Evolutionary conservation across 768 basidiomycete species (phyloP), one percentile per base, ranked within the genome.

Genomic region (Sistotremastrum niveocremeum): DNA sequence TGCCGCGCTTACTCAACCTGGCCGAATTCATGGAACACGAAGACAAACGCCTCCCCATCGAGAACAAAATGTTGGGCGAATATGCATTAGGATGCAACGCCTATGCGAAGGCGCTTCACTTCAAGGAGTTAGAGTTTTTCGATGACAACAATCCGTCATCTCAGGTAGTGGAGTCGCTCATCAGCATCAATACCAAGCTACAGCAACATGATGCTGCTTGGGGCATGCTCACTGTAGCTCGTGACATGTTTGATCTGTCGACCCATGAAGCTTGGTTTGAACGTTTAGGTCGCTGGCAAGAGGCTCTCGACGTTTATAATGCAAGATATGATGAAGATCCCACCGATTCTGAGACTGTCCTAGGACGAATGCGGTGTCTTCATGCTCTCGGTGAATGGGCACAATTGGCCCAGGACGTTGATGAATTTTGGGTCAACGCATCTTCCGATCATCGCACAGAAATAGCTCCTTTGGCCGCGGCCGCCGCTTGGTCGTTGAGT

Each of bases 1-100:
- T 94, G 12, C 88, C 95, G 59, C 76, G 87, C 29, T 66, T 98
- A 10, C 73, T 99, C 46, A 91, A 91, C 61, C 73, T 98, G 29
- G 91, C 91, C 4, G 95, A 99, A 60, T 98, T 98, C 61, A 94
- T 98, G 87, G 95, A 98, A 61, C 94, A 97, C 54, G 93, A 98
- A 62, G 95, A 98, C 57, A 94, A 94, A 57, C 76, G 86, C 1
- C 70, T 98, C 1, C 90, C 90, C 2, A 95, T 98, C 49, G 90
- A 95, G 54, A 82, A 91, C 54, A 77, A 87, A 44, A 88, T 86
- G 8, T 75, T 98, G 9, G 95, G 94, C 35, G 87, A 91, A 56
- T 90, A 93, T 57, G 91, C 95, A 0, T 76, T 87, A 67, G 84
- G 82, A 52, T 90, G 85, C 61, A 83, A 88, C 61, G 93, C 93